Evolutionary conservation across 192 early-diverging fungal species (phyloP).

Genomic region (Backusella macrospora): DNA sequence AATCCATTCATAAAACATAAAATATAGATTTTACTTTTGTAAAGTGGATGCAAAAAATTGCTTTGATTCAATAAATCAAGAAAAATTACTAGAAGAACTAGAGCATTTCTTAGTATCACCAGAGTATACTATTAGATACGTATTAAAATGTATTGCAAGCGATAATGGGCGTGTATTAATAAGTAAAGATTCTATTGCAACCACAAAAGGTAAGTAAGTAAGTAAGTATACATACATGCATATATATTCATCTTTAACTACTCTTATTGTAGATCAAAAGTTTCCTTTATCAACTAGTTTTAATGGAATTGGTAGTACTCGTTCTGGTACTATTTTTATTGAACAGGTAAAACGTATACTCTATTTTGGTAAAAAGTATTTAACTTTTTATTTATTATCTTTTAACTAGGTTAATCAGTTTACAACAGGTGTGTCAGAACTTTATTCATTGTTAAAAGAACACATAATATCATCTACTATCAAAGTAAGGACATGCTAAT

Average conservation of each 20-base stretch:
- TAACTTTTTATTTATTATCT: background rate
- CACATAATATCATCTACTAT: background rate
- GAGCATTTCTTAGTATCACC: background rate
- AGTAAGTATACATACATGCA: no score
- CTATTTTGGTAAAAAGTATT: background rate
- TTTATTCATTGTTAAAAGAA: background rate
- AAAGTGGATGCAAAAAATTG: slow-evolving; percentile 11
- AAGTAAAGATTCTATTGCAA: background rate
- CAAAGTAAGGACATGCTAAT: background rate
- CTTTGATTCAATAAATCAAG: slow-evolving; percentile 17
- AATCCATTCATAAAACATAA: background rate
- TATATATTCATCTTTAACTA: background rate
- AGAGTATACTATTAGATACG: background rate
- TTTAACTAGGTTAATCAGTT: background rate
- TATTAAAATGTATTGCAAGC: background rate
- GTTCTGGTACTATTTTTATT: background rate
- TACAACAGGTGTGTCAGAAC: background rate
- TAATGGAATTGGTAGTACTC: background rate
- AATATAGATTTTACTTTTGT: slow-evolving; percentile 7
- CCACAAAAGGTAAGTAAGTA: background rate
- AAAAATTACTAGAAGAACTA: background rate
- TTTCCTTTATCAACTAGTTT: background rate
- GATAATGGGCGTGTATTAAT: background rate
- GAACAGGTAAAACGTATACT: background rate
- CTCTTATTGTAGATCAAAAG: background rate